Evolutionary conservation across 495 filamentous ascomycete species (phyloP).

Genomic region (Bathelium albidoporum): DNA sequence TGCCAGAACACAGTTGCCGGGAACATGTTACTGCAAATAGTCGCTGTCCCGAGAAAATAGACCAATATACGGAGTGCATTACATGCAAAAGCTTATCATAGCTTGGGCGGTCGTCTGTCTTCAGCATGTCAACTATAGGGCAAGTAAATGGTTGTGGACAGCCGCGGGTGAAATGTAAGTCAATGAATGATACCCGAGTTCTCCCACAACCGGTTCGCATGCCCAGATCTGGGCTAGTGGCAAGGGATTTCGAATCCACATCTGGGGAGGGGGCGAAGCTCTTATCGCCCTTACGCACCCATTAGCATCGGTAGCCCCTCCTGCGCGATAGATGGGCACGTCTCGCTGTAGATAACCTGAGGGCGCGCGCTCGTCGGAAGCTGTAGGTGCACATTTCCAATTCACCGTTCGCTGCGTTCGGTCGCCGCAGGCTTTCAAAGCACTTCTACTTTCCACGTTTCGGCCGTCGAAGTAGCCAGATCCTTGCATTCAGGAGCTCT

Average conservation of each 20-base stretch:
- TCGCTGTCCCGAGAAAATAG: no score
- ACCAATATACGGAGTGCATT: no score
- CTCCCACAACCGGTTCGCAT: background rate
- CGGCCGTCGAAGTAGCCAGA: no score
- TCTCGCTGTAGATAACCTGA: background rate
- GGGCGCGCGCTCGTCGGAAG: background rate
- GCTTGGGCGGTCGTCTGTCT: no score
- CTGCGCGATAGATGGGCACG: background rate
- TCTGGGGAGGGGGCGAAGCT: slow-evolving; percentile 3
- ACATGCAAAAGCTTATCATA: no score
- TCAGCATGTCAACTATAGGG: no score
- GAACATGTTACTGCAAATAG: no score
- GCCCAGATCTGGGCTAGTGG: background rate
- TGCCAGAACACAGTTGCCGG: no score
- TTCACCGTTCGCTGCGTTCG: background rate
- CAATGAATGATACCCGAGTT: background rate
- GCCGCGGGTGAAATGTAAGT: no score
- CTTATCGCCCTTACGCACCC: slow-evolving; percentile 1
- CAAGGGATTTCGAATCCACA: slow-evolving; percentile 3
- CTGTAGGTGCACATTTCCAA: background rate
- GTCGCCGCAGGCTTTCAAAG: background rate
- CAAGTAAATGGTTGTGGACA: no score
- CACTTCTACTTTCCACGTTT: background rate
- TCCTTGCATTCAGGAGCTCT: background rate
- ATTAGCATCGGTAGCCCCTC: background rate